Evolutionary conservation across 148 eudicot species (phyloP), one percentile per base, ranked within the genome.

Genomic region (Selenicereus undatus): DNA sequence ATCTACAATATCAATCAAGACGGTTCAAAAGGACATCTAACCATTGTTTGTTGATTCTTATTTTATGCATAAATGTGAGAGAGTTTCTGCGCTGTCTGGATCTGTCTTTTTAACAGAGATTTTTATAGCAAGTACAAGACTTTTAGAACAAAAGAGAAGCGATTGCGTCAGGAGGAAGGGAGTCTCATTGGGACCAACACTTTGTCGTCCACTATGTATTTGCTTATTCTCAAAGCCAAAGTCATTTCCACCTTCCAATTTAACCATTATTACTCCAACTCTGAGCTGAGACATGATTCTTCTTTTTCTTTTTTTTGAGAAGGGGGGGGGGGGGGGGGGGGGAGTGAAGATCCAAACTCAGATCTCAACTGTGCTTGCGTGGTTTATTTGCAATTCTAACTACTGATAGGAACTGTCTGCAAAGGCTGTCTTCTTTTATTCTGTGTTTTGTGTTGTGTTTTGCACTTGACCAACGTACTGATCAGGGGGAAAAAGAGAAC

Each of bases 161-260:
- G 71, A 66, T 12, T 9, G 71, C 32, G 30, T 27, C 11, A 22
- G 10, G 30, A 65, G 26, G 0, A 65, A 26, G 13, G 24, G 70
- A 45, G 9, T 0, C 65, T 60, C 20, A 13, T 66, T 14, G 32
- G 35, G 71, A 66, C 35, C 71, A 66, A 66, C 35, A 66, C 71
- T 66, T 66, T 26, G 32, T 27, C 71, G 17, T 27, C 71, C 71
- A 66, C 71, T 66, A 56, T 14, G 2, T 26, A 66, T 27, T 66
- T 66, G 71, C 71, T 66, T 66, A 26, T 27, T 66, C 35, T 66
- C 71, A 66, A 66, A 66, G 71, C 68, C 27, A 18, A 56, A 56
- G 21, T 2, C 16, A 62, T n/a, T 8, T n/a, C 10, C n/a, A 0
- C 68, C 68, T n/a, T 6, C 68, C 8, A n/a, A 56, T 56, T 56